Conservation (phyloP, 2,329 filamentous ascomycete genomes). For the Proliferodiscus dingleyae region DNA sequence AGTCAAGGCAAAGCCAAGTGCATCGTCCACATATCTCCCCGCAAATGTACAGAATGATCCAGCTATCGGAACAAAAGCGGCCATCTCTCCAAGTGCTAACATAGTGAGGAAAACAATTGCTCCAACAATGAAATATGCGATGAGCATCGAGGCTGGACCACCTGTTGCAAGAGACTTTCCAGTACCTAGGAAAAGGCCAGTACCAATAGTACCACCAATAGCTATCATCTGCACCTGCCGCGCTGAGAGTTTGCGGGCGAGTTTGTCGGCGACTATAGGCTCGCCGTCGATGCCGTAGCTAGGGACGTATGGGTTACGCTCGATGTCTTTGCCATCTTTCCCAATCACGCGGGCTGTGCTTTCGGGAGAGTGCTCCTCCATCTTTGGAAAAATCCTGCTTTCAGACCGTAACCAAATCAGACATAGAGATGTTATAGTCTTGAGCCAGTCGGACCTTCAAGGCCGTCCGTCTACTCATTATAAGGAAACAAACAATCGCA, state of each 20-base stretch:
- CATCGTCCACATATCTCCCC: conserved; percentile 48
- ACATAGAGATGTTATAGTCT: no score
- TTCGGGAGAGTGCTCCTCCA: no score
- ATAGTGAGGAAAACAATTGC: conserved; percentile 55
- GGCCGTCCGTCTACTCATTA: no score
- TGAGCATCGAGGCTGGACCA: conserved; percentile 54
- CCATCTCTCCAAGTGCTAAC: conserved; percentile 56
- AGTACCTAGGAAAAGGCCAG: conserved; percentile 58
- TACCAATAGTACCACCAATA: conserved; percentile 55
- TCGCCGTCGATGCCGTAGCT: conserved; percentile 1
- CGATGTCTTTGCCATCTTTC: conserved; percentile 4
- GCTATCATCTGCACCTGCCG: conserved; percentile 68
- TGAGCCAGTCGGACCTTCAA: no score
- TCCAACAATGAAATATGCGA: conserved; percentile 53
- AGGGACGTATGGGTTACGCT: not conserved
- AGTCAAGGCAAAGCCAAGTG: conserved; percentile 49
- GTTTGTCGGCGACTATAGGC: conserved; percentile 24
- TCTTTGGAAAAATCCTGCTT: no score
- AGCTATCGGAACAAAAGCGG: conserved; percentile 50
- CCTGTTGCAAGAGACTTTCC: conserved; percentile 55
- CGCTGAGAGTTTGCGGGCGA: conserved; percentile 51
- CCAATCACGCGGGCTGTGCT: no score
- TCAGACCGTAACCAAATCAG: no score
- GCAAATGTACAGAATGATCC: conserved; percentile 53
- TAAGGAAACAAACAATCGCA: no score